Evolutionary conservation across 148 eudicot species (phyloP).

Genomic region (Camellia sinensis): DNA sequence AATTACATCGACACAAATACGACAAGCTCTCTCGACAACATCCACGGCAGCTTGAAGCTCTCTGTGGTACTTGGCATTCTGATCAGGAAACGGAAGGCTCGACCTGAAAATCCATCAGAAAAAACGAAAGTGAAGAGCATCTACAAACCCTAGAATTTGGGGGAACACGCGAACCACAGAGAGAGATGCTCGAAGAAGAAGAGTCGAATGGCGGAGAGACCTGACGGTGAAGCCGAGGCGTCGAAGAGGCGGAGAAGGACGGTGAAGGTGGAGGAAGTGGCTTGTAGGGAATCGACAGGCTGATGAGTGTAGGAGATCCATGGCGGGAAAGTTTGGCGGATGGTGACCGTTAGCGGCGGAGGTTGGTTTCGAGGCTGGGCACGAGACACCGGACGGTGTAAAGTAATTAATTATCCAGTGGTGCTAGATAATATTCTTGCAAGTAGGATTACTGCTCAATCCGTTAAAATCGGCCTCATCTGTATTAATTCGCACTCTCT

Average conservation of each 20-base stretch:
- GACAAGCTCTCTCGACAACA: constrained; percentile 82
- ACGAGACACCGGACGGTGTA: neutral
- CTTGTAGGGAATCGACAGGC: constrained; percentile 19
- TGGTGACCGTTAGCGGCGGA: neutral
- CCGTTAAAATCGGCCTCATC: no score
- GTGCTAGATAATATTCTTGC: no score
- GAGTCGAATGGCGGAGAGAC: constrained; percentile 19
- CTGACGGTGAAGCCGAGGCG: constrained; percentile 35
- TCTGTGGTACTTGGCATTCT: constrained; percentile 60
- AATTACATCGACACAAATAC: constrained; percentile 76
- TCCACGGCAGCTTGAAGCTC: constrained; percentile 79
- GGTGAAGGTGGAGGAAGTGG: constrained; percentile 7
- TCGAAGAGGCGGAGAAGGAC: constrained; percentile 29
- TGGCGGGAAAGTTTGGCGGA: constrained; percentile 25
- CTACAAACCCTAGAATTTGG: constrained; percentile 18
- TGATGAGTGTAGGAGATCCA: constrained; percentile 46
- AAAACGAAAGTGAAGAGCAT: neutral
- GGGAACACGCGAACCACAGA: neutral
- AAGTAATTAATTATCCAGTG: no score
- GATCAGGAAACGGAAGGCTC: constrained; percentile 52
- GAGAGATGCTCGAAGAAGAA: neutral
- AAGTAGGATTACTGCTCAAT: no score
- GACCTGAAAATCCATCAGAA: constrained; percentile 36
- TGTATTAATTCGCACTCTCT: no score
- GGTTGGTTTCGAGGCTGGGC: neutral